Conservation (phyloP, 768 basidiomycete genomes). For the Glaciozyma antarctica region DNA sequence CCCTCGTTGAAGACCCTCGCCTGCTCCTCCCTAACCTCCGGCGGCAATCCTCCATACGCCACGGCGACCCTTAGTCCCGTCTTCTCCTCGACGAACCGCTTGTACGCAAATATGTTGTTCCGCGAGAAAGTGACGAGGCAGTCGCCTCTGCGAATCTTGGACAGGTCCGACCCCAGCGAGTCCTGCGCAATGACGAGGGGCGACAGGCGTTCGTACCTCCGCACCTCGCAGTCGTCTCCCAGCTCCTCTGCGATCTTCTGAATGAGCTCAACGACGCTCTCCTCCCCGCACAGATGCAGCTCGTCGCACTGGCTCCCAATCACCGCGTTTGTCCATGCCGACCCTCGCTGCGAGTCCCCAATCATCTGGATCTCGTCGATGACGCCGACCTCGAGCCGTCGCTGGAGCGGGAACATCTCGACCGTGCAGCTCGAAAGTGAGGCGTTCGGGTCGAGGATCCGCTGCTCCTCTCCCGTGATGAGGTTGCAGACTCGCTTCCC, state of each 20-base stretch:
- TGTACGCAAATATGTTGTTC: constrained; percentile 62
- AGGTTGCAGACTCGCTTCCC: constrained; percentile 67
- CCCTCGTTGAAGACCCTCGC: constrained; percentile 82
- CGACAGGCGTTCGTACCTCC: constrained; percentile 77
- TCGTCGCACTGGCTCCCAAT: constrained; percentile 66
- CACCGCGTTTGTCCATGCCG: constrained; percentile 72
- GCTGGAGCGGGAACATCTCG: constrained; percentile 63
- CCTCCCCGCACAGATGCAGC: constrained; percentile 91
- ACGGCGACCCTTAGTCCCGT: constrained; percentile 79
- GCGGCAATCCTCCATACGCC: constrained; percentile 83
- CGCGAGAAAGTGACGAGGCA: constrained; percentile 83
- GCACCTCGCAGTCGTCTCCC: constrained; percentile 70
- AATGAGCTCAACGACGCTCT: constrained; percentile 76
- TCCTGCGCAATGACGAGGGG: constrained; percentile 63
- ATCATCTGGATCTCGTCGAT: constrained; percentile 98
- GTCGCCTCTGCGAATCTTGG: constrained; percentile 64
- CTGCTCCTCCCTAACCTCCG: constrained; percentile 83
- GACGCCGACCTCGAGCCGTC: constrained; percentile 64
- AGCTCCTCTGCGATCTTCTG: constrained; percentile 57
- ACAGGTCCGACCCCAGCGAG: constrained; percentile 55
- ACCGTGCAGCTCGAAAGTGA: constrained; percentile 73
- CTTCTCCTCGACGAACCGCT: constrained; percentile 56
- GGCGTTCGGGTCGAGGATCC: constrained; percentile 53
- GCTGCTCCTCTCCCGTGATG: constrained; percentile 81
- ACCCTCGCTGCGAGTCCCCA: constrained; percentile 64